A percentile compares a stretch with the other conserved stretches of the same genome.
phyloP scores from a whole-genome alignment of 2,329 filamentous ascomycete genomes.

The Colletotrichum eleusines region DNA sequence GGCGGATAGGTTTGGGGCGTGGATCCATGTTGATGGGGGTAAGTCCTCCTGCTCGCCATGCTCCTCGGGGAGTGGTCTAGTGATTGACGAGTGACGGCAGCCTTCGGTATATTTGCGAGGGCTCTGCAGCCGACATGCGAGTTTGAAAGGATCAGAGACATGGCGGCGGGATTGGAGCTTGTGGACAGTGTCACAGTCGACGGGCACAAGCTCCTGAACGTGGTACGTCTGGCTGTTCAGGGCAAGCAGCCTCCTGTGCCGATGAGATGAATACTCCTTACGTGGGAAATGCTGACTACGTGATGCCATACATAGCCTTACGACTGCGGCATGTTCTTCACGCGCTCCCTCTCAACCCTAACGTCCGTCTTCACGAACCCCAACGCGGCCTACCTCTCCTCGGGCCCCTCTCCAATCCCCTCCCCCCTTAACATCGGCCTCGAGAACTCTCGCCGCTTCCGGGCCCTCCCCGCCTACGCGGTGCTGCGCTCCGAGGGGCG shows the following conservation, averaged over 20 bases:
- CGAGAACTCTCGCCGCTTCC: constrained; percentile 91
- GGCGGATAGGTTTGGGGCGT: constrained; percentile 80
- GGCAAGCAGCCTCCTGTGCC: background rate
- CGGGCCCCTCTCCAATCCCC: constrained; percentile 64
- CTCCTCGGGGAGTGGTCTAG: constrained; percentile 15
- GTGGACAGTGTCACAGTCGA: constrained; percentile 91
- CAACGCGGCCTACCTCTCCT: constrained; percentile 82
- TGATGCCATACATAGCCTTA: constrained; percentile 70
- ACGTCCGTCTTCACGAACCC: constrained; percentile 81
- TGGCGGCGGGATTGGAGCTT: constrained; percentile 76
- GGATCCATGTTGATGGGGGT: constrained; percentile 91
- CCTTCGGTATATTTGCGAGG: constrained; percentile 87
- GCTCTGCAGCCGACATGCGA: constrained; percentile 68
- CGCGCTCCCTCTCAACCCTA: constrained; percentile 69
- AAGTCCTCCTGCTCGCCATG: constrained; percentile 43
- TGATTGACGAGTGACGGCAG: constrained; percentile 52
- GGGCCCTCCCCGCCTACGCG: constrained; percentile 90
- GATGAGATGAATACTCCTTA: background rate
- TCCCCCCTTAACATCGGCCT: constrained; percentile 89
- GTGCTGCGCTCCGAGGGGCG: constrained; percentile 81
- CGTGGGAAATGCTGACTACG: background rate
- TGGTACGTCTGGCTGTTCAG: constrained; percentile 62
- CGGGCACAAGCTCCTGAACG: constrained; percentile 92
- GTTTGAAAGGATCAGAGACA: constrained; percentile 65
- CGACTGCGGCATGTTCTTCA: constrained; percentile 92